A percentile compares a stretch with the other conserved stretches of the same genome.
Conservation (phyloP, 83 land plant species). For the Picea abies region DNA sequence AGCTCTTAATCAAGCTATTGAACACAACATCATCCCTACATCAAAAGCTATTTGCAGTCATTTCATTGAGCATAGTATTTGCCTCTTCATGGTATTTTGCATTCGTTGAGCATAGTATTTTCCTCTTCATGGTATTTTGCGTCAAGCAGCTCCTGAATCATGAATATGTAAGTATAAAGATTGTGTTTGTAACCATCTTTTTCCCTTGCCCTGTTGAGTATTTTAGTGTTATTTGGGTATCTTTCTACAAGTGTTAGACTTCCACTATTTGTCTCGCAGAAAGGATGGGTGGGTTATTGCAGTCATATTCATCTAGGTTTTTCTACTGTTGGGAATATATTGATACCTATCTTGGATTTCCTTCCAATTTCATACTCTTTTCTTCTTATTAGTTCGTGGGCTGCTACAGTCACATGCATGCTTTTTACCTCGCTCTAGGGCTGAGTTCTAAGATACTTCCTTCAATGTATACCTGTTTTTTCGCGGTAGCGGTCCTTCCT, state of each 20-base stretch:
- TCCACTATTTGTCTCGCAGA: neutral
- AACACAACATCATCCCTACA: slow-evolving; percentile 46
- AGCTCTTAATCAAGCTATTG: slow-evolving; percentile 42
- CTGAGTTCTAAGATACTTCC: too few species aligned
- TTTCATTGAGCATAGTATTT: slow-evolving; percentile 27
- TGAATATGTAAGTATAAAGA: slow-evolving; percentile 40
- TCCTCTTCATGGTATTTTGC: too few species aligned
- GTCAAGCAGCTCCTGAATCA: slow-evolving; percentile 46
- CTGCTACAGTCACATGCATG: too few species aligned
- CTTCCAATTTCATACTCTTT: too few species aligned
- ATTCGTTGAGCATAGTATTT: too few species aligned
- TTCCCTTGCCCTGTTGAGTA: slow-evolving; percentile 46
- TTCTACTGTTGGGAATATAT: too few species aligned
- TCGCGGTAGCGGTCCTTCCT: too few species aligned
- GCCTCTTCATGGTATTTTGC: slow-evolving; percentile 35
- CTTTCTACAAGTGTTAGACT: slow-evolving; percentile 44
- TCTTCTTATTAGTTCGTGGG: too few species aligned
- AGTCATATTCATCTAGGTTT: neutral
- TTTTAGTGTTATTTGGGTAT: slow-evolving; percentile 37
- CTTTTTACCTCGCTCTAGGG: too few species aligned
- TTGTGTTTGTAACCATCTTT: slow-evolving; percentile 49
- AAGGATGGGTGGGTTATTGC: neutral
- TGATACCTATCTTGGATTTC: too few species aligned
- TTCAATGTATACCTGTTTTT: too few species aligned
- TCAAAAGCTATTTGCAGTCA: slow-evolving; percentile 51